Conservation (phyloP, 305 asterid genomes). For the Salvia sclarea region DNA sequence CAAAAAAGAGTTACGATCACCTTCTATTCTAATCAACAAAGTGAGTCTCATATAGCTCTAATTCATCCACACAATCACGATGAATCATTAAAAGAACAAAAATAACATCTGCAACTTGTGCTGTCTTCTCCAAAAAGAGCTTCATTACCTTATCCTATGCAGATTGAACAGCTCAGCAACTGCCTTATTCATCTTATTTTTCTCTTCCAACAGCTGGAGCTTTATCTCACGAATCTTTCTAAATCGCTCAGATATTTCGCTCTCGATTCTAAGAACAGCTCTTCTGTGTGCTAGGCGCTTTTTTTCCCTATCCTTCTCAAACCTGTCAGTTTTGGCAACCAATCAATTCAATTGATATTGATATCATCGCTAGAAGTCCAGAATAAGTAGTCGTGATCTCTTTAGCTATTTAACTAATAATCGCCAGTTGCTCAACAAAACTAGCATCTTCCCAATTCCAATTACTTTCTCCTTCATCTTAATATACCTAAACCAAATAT, state of each 20-base stretch:
- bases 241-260: conserved; percentile 51
- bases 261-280: conserved; percentile 70
- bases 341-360: neutral
- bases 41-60: conserved; percentile 14
- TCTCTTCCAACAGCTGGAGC: conserved; percentile 49
- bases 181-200: conserved; percentile 50
- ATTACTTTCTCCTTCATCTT: neutral
- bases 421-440: neutral
- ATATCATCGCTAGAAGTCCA: conserved; percentile 6
- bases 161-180: conserved; percentile 56
- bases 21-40: conserved; percentile 11
- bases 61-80: neutral
- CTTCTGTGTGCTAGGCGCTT: conserved; percentile 67
- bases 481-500: neutral
- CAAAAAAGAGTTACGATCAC: no score
- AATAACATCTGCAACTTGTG: neutral
- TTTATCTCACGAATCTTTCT: conserved; percentile 58
- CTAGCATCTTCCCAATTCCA: neutral
- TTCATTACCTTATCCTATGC: conserved; percentile 53
- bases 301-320: conserved; percentile 59
- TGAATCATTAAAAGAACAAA: no score
- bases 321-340: conserved; percentile 42
- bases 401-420: neutral
- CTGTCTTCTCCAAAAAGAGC: neutral
- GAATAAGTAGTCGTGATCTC: neutral